Evolutionary conservation across 2,329 filamentous ascomycete species (phyloP), one percentile per base, ranked within the genome.

Genomic region (Aspergillus latus): DNA sequence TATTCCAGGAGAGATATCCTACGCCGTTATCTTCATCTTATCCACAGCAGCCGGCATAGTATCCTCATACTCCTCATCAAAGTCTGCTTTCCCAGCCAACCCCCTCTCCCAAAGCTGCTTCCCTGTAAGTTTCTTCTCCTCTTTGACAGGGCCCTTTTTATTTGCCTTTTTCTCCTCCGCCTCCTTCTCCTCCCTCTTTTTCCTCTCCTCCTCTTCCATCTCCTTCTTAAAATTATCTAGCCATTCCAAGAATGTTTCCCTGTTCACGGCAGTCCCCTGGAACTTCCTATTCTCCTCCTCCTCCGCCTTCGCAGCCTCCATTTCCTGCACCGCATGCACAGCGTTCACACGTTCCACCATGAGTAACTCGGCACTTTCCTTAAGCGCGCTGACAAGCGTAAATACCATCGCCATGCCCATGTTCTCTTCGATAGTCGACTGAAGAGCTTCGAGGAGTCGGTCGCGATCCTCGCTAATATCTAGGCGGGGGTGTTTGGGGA

Each of bases 361-460:
- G 57, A 99, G 82, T 64, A 87, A 82, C 78, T 99, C 94, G n/a
- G 92, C 93, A 50, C 84, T 82, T 57, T 99, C 94, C 72, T 97
- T 97, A 58, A 99, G 78, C 0, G 88, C 85, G 11, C 89, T 90
- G 52, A 95, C 88, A 26, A 99, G 79, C 0, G 93, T 91, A 75
- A 97, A 99, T 1, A 99, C 79, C 94, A 99, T 99, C 54, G 92
- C 90, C 88, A 97, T 97, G 60, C 94, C 94, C 58, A 97, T 77
- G 65, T 92, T 97, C 74, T 99, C 94, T 71, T 94, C 87, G 36
- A 97, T 88, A 0, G 88, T 89, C 13, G 88, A 85, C 39, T 85
- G 74, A 10, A 97, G 79, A 1, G 84, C 82, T 49, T 86, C 80
- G 13, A 97, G 83, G 11, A 99, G 84, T 51, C 76, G 75, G 15